Evolutionary conservation across 371 early-diverging fungal species (phyloP).

Genomic region (Saksenaea vasiformis): DNA sequence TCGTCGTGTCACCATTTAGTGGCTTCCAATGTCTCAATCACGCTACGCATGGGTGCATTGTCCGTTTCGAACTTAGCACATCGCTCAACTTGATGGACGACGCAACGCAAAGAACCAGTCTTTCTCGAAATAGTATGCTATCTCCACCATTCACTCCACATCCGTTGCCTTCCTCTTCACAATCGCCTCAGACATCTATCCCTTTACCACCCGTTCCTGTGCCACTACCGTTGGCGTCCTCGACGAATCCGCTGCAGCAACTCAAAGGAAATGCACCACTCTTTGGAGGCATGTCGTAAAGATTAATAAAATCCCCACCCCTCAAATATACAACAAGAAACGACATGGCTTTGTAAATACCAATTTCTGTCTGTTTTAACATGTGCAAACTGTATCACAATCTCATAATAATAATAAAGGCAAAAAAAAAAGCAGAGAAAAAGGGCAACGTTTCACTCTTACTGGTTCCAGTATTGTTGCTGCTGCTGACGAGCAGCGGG

Average conservation of each 20-base stretch:
- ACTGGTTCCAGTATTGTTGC: constrained; percentile 29
- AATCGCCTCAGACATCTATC: background rate
- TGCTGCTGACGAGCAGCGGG: constrained; percentile 19
- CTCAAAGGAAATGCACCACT: constrained; percentile 5
- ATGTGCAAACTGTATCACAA: constrained; percentile 3
- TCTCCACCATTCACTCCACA: constrained; percentile 4
- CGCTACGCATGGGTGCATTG: constrained; percentile 35
- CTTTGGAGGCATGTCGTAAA: constrained; percentile 6
- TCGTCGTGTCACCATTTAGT: constrained; percentile 18
- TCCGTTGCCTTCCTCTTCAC: background rate
- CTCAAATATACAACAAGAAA: background rate
- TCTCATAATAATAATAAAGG: background rate
- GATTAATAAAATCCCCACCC: constrained; percentile 1
- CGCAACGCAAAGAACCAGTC: background rate
- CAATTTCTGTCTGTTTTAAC: constrained; percentile 6
- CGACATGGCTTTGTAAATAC: constrained; percentile 6
- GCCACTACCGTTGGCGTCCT: background rate
- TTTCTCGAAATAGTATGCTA: background rate
- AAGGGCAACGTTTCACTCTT: constrained; percentile 5
- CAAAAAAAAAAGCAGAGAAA: background rate
- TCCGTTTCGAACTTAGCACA: constrained; percentile 13
- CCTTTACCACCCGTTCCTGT: constrained; percentile 1
- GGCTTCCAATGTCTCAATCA: constrained; percentile 37
- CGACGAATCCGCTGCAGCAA: constrained; percentile 3
- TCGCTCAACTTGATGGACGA: background rate